phyloP scores from a whole-genome alignment of 257 asterid genomes.

The Solanum tarapatanum region DNA sequence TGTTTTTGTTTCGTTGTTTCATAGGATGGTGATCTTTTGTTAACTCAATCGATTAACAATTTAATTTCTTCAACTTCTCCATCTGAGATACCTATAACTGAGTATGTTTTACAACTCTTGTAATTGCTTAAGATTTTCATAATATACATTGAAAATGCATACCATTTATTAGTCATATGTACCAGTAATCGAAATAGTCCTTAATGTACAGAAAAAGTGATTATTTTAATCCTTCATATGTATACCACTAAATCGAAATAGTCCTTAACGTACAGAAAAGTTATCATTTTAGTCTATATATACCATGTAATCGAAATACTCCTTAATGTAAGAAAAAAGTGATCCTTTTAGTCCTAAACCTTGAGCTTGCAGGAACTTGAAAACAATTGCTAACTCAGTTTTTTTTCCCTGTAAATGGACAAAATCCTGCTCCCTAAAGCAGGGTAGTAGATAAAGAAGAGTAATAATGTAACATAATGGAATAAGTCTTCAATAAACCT shows the following conservation, averaged over 20 bases:
- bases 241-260: neutral
- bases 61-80: neutral
- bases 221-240: neutral
- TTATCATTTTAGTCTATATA: neutral
- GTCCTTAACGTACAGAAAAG: neutral
- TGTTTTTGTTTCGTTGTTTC: too few species aligned
- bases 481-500: neutral
- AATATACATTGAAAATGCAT: neutral
- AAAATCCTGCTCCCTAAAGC: neutral
- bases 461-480: neutral
- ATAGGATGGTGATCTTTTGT: too few species aligned
- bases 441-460: neutral
- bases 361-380: neutral
- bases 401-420: neutral
- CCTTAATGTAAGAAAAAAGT: too few species aligned
- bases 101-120: neutral
- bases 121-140: too few species aligned
- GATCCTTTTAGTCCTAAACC: neutral
- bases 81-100: neutral
- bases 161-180: neutral
- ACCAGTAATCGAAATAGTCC: neutral
- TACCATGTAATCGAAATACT: neutral
- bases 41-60: neutral
- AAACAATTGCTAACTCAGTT: neutral
- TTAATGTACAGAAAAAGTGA: neutral